Conservation (phyloP, 1,284 basidiomycete genomes). For the Ustilago curta region DNA sequence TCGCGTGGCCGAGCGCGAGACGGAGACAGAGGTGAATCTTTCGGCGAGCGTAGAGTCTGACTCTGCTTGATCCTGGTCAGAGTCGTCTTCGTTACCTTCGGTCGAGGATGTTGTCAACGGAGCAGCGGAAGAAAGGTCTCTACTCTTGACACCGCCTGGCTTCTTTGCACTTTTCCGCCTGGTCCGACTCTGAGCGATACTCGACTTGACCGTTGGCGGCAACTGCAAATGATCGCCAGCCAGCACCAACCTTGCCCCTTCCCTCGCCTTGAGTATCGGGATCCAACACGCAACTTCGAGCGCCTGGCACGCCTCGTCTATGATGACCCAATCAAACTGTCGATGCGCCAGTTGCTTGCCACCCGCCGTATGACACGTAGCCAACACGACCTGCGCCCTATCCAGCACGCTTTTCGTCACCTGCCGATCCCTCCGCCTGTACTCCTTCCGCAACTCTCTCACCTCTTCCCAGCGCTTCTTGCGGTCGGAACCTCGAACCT, state of each 20-base stretch:
- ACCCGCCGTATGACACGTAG: constrained; percentile 84
- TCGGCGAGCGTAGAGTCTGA: constrained; percentile 4
- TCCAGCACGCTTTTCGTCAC: constrained; percentile 83
- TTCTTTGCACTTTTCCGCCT: constrained; percentile 1
- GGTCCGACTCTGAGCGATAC: not conserved
- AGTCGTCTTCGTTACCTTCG: not conserved
- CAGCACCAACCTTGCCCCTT: constrained; percentile 52
- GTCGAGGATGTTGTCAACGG: constrained; percentile 12
- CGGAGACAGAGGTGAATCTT: constrained; percentile 6
- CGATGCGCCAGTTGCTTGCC: constrained; percentile 46
- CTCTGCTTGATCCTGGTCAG: constrained; percentile 6
- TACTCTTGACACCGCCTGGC: not conserved
- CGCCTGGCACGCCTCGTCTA: constrained; percentile 93
- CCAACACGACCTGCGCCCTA: constrained; percentile 85
- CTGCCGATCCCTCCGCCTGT: constrained; percentile 85
- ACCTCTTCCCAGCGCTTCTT: constrained; percentile 93
- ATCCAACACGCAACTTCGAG: constrained; percentile 98
- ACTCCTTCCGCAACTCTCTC: constrained; percentile 89
- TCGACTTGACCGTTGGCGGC: constrained; percentile 82
- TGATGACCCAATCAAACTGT: constrained; percentile 87
- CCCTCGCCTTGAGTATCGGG: constrained; percentile 76
- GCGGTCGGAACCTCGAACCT: constrained; percentile 80
- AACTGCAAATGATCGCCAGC: constrained; percentile 73
- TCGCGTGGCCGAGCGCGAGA: not conserved
- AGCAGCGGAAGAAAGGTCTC: constrained; percentile 15